Base-by-base conservation (phyloP, 2,329 filamentous ascomycete species). In the Botryotinia narcissicola region DNA sequence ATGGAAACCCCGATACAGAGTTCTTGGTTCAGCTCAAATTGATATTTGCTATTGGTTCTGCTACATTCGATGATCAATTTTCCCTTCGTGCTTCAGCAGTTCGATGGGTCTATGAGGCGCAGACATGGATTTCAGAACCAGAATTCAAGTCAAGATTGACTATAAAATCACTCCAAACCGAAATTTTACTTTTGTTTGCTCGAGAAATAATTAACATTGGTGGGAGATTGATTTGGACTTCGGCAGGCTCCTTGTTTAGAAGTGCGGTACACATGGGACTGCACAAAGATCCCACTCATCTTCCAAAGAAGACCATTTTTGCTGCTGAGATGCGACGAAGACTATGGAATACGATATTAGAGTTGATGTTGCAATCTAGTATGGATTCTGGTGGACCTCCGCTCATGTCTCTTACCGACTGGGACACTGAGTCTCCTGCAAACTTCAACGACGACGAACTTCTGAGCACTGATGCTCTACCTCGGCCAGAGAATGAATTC, bases 11-110 rank as follows among this genome's bases (percentile, higher is more conserved):
- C 0, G 83, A 85, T 59, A 80, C 79, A 1, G 81, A 80, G 0
- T 90, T 90, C 67, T 74, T 89, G 1, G 83, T 89, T 22, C 88
- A 88, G 63, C 75, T 90, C 4, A 89, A 90, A 75, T 81, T 91
- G 0, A 84, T 90, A 0, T 79, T 91, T 6, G 87, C 89, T 0
- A 85, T 91, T 29, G 89, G 89, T 0, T 84, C 87, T 1, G 81
- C 83, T 1, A 81, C 82, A 0, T 85, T 87, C 73, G 86, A 90
- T 70, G 83, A 86, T 0, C 74, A 80, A 0, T 89, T 87, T 72
- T 86, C 84, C 0, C 76, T 89, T 51, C 84, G 87, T 10, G 70
- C 81, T 9, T 82, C 83, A 0, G 88, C 88, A 0, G 81, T 85
- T n/a, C 83, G 80, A 42, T 91, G 88, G 89, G 81, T 90, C 0